Evolutionary conservation across 257 asterid species (phyloP).

Genomic region (Solanum ossicruentum): DNA sequence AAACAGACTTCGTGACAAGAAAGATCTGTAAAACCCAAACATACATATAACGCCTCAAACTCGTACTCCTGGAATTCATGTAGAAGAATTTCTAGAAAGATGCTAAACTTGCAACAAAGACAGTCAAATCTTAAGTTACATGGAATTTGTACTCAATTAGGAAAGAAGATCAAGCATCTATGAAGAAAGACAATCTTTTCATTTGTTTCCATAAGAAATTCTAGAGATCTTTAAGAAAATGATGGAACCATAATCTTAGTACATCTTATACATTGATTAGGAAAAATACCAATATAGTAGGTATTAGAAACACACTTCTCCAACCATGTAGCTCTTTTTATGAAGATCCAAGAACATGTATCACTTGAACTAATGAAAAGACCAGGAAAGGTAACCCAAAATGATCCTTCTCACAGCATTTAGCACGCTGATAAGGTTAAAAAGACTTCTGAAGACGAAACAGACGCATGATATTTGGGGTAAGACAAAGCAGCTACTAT

Average conservation of each 20-base stretch:
- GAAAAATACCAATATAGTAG: not conserved
- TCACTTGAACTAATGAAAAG: not conserved
- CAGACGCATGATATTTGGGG: not conserved
- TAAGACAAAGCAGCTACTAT: not conserved
- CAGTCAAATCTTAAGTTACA: not conserved
- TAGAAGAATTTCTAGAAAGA: not conserved
- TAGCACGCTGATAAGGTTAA: not conserved
- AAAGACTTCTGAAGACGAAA: not conserved
- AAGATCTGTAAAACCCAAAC: not conserved
- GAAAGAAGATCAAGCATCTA: not conserved
- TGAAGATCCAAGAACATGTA: not conserved
- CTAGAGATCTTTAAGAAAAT: not conserved
- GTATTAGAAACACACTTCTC: not conserved
- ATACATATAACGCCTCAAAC: not conserved
- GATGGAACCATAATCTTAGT: not conserved
- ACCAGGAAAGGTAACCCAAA: not conserved
- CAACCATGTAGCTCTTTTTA: not conserved
- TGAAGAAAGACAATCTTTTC: not conserved
- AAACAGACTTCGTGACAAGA: not conserved
- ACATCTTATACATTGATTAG: not conserved
- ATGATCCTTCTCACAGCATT: not conserved
- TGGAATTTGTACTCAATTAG: not conserved
- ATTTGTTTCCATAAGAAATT: not conserved
- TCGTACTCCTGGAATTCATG: not conserved
- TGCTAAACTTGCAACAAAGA: not conserved